Conservation (phyloP, 1,139 yeast species). For the Sugiyamaella castrensis region DNA sequence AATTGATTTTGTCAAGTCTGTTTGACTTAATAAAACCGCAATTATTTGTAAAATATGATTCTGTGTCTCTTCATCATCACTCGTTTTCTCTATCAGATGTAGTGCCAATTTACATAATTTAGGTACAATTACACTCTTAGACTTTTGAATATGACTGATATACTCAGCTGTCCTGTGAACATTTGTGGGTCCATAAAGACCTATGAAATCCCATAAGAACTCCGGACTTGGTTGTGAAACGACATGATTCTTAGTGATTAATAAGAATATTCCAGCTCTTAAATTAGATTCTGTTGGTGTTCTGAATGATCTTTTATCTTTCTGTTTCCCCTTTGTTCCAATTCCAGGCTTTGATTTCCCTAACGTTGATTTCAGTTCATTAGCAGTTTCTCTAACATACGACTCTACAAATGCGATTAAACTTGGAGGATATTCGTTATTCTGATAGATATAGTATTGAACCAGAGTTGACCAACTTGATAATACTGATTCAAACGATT, state of each 20-base stretch:
- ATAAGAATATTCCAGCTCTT: conserved; percentile 18
- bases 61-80: background rate
- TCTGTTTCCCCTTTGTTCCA: background rate
- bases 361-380: background rate
- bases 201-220: conserved; percentile 32
- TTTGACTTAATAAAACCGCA: conserved; percentile 12
- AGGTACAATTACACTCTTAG: conserved; percentile 18
- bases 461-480: conserved; percentile 9
- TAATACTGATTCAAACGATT: conserved; percentile 4
- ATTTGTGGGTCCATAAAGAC: conserved; percentile 31
- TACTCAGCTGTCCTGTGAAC: conserved; percentile 20
- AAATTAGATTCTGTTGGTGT: background rate
- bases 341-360: background rate
- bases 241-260: conserved; percentile 15
- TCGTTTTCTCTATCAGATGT: conserved; percentile 14
- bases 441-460: conserved; percentile 1
- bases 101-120: conserved; percentile 23
- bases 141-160: conserved; percentile 18
- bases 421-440: conserved; percentile 8
- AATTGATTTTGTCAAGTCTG: conserved; percentile 5
- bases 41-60: conserved; percentile 7
- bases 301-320: background rate
- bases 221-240: conserved; percentile 27
- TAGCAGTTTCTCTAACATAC: conserved; percentile 8
- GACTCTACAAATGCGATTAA: conserved; percentile 11